These are phyloP conservation scores for Blastobotrys persicus DNA, from an alignment of 1,139 yeast species.

Conservation along the genomic window DNA sequence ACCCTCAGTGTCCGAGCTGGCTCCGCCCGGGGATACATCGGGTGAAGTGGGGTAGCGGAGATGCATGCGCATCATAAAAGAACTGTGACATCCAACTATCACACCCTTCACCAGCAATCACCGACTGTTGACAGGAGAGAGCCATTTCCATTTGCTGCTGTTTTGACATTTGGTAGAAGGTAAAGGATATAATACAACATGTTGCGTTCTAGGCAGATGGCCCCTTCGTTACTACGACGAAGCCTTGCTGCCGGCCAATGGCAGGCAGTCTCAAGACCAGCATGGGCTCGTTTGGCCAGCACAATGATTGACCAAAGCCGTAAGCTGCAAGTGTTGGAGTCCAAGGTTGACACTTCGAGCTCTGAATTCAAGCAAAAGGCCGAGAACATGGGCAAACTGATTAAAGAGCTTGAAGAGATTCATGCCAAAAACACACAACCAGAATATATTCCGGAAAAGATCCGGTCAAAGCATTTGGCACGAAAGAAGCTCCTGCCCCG, in stretches of 20 bases:
- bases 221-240: background rate
- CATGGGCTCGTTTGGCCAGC: too few relatives aligned
- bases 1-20: background rate
- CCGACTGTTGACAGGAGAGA: too few relatives aligned
- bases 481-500: slow-evolving; percentile 37
- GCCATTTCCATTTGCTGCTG: too few relatives aligned
- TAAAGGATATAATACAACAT: too few relatives aligned
- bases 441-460: slow-evolving; percentile 33
- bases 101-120: too few relatives aligned
- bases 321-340: slow-evolving; percentile 27
- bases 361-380: slow-evolving; percentile 31
- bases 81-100: background rate
- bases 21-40: slow-evolving; percentile 9
- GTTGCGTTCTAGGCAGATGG: background rate
- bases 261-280: too few relatives aligned
- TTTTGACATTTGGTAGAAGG: too few relatives aligned
- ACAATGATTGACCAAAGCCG: slow-evolving; percentile 5
- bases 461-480: slow-evolving; percentile 39
- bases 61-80: background rate
- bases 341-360: slow-evolving; percentile 31
- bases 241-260: background rate
- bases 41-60: background rate
- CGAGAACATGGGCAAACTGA: slow-evolving; percentile 26
- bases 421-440: slow-evolving; percentile 27
- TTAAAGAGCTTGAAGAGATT: slow-evolving; percentile 23